A percentile compares a stretch with the other conserved stretches of the same genome.
phyloP scores from a whole-genome alignment of 2,329 filamentous ascomycete species.

The Penicillium sp. region DNA sequence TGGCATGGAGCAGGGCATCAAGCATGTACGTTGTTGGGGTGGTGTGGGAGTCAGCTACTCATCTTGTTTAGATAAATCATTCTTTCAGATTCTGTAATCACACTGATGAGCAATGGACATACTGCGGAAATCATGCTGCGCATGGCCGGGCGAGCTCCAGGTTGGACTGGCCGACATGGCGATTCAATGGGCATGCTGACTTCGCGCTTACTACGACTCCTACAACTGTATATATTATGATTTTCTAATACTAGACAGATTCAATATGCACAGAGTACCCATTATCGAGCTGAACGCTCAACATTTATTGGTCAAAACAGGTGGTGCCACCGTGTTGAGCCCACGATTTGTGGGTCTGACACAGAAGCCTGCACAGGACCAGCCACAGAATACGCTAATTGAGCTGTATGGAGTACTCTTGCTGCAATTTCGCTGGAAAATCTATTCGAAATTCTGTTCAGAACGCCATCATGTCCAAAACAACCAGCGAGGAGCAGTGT shows the following conservation, averaged over 20 bases:
- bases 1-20: not conserved
- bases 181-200: not conserved
- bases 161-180: not conserved
- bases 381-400: not conserved
- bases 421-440: not conserved
- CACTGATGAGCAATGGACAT: not conserved
- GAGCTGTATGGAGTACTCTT: not conserved
- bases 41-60: not conserved
- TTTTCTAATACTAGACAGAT: not conserved
- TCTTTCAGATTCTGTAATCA: not conserved
- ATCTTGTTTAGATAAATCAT: not conserved
- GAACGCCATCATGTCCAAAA: constrained; percentile 3
- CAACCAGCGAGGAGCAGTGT: constrained; percentile 1
- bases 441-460: not conserved
- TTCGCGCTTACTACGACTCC: not conserved
- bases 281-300: not conserved
- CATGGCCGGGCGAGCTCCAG: not conserved
- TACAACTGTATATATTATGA: not conserved
- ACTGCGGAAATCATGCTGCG: not conserved
- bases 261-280: not conserved
- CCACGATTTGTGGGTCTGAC: constrained; percentile 2
- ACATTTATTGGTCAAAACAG: not conserved
- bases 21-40: not conserved
- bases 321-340: constrained; percentile 2
- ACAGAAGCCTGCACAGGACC: not conserved